Percentiles rank a stretch among this genome's conserved stretches.
phyloP scores from a whole-genome alignment of 768 basidiomycete species.

The Trametes maxima region DNA sequence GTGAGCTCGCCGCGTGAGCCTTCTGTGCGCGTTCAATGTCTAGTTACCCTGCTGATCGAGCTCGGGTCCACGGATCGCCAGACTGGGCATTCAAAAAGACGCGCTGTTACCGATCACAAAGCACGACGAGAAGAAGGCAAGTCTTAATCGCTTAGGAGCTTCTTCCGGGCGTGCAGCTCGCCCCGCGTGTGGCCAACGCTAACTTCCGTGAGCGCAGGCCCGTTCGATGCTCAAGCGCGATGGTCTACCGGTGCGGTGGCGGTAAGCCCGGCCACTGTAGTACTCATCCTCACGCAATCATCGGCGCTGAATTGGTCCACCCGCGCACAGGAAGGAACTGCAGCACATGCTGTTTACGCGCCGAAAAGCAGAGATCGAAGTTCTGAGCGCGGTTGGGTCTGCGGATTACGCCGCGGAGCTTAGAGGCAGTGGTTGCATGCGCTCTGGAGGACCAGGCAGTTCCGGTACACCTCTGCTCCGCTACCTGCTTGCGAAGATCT shows the following conservation, averaged over 20 bases:
- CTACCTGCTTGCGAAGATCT: conserved; percentile 32
- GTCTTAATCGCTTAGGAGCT: conserved; percentile 9
- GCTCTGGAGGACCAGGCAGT: background rate
- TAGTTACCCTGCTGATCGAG: background rate
- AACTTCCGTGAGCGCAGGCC: conserved; percentile 46
- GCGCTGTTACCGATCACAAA: conserved; percentile 66
- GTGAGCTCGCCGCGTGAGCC: conserved; percentile 64
- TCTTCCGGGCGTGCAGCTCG: background rate
- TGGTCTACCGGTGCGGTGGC: conserved; percentile 64
- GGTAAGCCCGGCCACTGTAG: conserved; percentile 42
- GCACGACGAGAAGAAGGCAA: conserved; percentile 77
- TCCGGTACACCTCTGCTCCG: conserved; percentile 24
- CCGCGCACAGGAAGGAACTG: conserved; percentile 68
- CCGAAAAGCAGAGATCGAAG: conserved; percentile 94
- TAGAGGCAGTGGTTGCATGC: background rate
- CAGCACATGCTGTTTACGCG: conserved; percentile 75
- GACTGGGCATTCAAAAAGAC: conserved; percentile 62
- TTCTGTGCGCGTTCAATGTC: background rate
- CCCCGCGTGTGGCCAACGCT: background rate
- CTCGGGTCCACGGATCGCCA: conserved; percentile 31
- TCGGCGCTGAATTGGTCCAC: background rate
- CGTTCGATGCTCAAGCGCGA: conserved; percentile 57
- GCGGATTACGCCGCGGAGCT: conserved; percentile 4
- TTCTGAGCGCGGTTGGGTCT: conserved; percentile 40
- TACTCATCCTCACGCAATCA: background rate